Base-by-base conservation (phyloP, 352 stramenopile species). In the Peronosclerospora sorghi region DNA sequence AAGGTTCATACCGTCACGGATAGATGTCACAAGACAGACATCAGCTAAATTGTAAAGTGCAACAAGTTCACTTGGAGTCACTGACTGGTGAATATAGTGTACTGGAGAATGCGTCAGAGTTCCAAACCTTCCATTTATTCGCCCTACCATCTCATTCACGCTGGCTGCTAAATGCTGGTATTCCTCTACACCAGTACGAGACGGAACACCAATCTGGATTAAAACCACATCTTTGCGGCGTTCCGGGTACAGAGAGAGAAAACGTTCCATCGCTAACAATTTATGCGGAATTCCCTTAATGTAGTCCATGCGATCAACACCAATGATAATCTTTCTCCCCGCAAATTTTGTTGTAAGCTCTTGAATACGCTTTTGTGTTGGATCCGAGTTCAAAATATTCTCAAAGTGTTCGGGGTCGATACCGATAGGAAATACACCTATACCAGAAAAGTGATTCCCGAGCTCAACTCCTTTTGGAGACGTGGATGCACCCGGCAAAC, bases 191-290 rank as follows among this genome's bases (percentile, higher is more conserved):
- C 83, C 76, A 6, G 65, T 83, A 8, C 83, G 72, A 4, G 74
- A 90, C 12, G 88, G 93, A 27, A 98, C 95, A 12, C 77, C 94
- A 32, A 98, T 95, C 63, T 97, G 89, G 34, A 97, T 83, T 5
- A 97, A 51, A 20, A 95, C 82, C 40, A 97, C 86, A 54, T 94
- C 94, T 12, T 90, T 87, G 14, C 83, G 73, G 52, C 83, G 93
- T 45, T 97, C 73, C 0, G 83, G 81, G 42, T 91, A 82, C 45
- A 71, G 59, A 10, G 71, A 67, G 1, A 95, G 51, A 50, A 92
- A 93, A 2, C 84, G 62, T 46, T 95, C 83, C 59, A 95, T 86
- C 10, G 80, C 80, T 14, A 93, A 49, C 35, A 95, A 41, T 46
- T 85, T 83, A 49, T 93, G 74, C 12, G 83, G 83, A 39, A 95